phyloP scores from a whole-genome alignment of 2,329 filamentous ascomycete species.

The Cladosporium sp. region DNA sequence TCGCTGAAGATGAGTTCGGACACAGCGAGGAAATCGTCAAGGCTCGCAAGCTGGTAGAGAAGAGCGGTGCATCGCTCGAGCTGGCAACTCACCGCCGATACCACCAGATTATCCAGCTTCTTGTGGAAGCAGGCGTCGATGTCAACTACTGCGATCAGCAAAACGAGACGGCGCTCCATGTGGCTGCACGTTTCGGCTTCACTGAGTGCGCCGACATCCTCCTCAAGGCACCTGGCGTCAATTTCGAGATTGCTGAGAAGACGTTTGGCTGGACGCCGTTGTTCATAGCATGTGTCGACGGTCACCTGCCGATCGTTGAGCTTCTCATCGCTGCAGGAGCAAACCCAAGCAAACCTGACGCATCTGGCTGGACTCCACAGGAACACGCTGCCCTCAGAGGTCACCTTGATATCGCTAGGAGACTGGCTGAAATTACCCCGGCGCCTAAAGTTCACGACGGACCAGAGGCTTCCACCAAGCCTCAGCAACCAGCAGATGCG shows the following conservation, averaged over 20 bases:
- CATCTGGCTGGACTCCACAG: slow-evolving; percentile 87
- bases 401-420: slow-evolving; percentile 71
- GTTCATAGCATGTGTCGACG: slow-evolving; percentile 87
- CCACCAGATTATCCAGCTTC: slow-evolving; percentile 71
- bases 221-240: slow-evolving; percentile 62
- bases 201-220: slow-evolving; percentile 72
- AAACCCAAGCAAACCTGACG: slow-evolving; percentile 67
- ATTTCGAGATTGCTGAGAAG: slow-evolving; percentile 72
- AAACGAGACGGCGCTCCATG: slow-evolving; percentile 85
- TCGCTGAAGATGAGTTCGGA: slow-evolving; percentile 58
- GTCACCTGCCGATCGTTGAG: slow-evolving; percentile 67
- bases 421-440: slow-evolving; percentile 55
- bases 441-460: slow-evolving; percentile 26
- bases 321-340: slow-evolving; percentile 73
- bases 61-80: slow-evolving; percentile 80
- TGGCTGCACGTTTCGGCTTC: slow-evolving; percentile 85
- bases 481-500: slow-evolving; percentile 20
- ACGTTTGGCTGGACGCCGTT: slow-evolving; percentile 93
- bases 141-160: slow-evolving; percentile 88
- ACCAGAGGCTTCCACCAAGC: slow-evolving; percentile 12
- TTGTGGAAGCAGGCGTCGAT: slow-evolving; percentile 85
- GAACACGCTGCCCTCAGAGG: slow-evolving; percentile 90
- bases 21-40: slow-evolving; percentile 41
- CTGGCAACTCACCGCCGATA: slow-evolving; percentile 87
- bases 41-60: slow-evolving; percentile 63